Evolutionary conservation across 257 asterid genomes (phyloP), one percentile per base, ranked within the genome.

Genomic region (Solanum okadae): DNA sequence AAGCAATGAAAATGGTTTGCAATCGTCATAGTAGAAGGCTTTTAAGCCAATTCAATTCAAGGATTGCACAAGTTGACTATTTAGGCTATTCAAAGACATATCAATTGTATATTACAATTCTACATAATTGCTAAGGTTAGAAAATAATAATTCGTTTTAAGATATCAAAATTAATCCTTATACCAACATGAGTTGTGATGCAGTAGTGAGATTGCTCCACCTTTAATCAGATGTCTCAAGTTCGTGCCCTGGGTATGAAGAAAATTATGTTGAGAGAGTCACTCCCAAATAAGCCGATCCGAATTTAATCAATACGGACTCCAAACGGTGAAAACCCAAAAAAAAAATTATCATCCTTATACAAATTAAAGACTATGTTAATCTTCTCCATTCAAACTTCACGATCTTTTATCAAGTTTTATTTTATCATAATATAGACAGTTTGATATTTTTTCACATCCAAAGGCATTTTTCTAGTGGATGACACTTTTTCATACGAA

Each of bases 191-290:
- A 0, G 1, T 15, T 49, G 22, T 49, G 3, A 49, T 49, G 3
- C 3, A 49, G 0, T 49, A 0, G 3, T 5, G 8, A 49, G 3
- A 49, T 5, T 49, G 0, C 0, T 15, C 0, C 1, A 16, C 1
- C 1, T 49, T 5, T 49, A 49, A 49, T 2, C 7, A 49, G 1
- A 49, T 1, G 0, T 16, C 1, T 49, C 9, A 49, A 15, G 1
- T 49, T 49, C 1, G 3, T 49, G 0, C 3, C 3, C 0, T 49
- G 0, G 3, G 0, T 49, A 49, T 49, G 52, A 49, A 49, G 3
- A 44, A 15, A 15, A 16, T 15, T 49, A 49, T 49, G 8, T 15
- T 15, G 22, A 5, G 1, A 49, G 22, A 0, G 1, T 15, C 22
- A 15, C 1, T 44, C 5, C 52, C 16, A 1, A 44, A 44, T 44